Conservation (phyloP, 306 rosid species). For the Prunus kanzakura region DNA sequence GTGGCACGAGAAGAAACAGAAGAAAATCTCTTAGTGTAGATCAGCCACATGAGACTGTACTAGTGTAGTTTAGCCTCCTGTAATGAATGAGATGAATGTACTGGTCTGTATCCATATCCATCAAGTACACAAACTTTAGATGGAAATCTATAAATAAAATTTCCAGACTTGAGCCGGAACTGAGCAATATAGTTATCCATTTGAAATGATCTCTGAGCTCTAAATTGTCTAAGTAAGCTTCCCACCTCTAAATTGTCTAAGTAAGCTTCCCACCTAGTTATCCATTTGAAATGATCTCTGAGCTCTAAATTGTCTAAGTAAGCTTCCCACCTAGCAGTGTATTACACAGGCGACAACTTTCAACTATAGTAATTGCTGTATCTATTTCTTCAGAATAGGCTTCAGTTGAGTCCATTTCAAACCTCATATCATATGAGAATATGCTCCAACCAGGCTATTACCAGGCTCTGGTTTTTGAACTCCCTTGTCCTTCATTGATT, state of each 20-base stretch:
- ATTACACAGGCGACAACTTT: not conserved
- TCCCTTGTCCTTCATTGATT: conserved; percentile 40
- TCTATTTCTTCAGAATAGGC: no score
- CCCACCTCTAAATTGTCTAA: not conserved
- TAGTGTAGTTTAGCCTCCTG: not conserved
- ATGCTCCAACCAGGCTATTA: conserved; percentile 46
- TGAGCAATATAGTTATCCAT: not conserved
- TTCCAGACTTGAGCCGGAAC: not conserved
- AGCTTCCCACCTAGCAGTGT: not conserved
- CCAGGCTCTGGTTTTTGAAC: conserved; percentile 60
- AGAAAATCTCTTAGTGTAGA: conserved; percentile 44
- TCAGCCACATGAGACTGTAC: not conserved
- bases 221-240: not conserved
- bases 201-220: not conserved
- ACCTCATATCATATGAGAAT: not conserved
- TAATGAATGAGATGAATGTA: conserved; percentile 2
- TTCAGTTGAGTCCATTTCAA: not conserved
- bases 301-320: not conserved
- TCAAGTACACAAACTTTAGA: not conserved
- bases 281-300: not conserved
- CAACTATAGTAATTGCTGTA: no score
- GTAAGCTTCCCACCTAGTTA: not conserved
- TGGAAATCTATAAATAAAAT: not conserved
- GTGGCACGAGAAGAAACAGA: conserved; percentile 61
- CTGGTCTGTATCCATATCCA: not conserved